These are phyloP conservation scores for Podila clonocystis DNA, from an alignment of 192 early-diverging fungal genomes.

Conservation along the genomic window DNA sequence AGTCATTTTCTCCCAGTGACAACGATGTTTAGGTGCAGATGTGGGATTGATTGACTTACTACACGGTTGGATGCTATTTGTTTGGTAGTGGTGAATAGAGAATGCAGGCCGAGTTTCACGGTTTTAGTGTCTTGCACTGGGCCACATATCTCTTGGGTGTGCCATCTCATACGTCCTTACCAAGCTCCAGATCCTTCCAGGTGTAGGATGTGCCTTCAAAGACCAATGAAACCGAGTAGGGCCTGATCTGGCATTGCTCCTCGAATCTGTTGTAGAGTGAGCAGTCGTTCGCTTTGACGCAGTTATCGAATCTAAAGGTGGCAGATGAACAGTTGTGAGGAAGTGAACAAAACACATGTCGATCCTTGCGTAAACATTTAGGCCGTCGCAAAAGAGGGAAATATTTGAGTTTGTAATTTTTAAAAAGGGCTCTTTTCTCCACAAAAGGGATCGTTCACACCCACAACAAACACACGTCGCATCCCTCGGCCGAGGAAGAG, in stretches of 20 bases:
- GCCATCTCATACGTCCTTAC: slow-evolving; percentile 24
- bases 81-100: not conserved
- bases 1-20: no score
- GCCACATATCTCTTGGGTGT: not conserved
- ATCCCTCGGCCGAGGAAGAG: not conserved
- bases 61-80: slow-evolving; percentile 36
- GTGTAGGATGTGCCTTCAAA: slow-evolving; percentile 60
- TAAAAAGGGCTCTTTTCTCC: slow-evolving; percentile 9
- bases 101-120: not conserved
- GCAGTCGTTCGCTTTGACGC: slow-evolving; percentile 7
- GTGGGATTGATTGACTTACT: slow-evolving; percentile 11
- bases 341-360: not conserved
- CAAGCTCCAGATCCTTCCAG: slow-evolving; percentile 56
- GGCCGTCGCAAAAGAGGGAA: no score
- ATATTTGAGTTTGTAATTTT: no score
- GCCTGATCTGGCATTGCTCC: slow-evolving; percentile 16
- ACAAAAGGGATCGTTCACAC: not conserved
- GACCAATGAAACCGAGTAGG: slow-evolving; percentile 29
- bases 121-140: no score
- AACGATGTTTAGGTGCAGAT: not conserved
- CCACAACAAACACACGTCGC: not conserved
- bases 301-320: slow-evolving; percentile 7
- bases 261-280: slow-evolving; percentile 42
- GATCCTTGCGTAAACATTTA: not conserved
- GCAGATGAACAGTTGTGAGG: not conserved